These are phyloP conservation scores for Dalbergia cultrata DNA, from an alignment of 306 rosid species.

Conservation along the genomic window DNA sequence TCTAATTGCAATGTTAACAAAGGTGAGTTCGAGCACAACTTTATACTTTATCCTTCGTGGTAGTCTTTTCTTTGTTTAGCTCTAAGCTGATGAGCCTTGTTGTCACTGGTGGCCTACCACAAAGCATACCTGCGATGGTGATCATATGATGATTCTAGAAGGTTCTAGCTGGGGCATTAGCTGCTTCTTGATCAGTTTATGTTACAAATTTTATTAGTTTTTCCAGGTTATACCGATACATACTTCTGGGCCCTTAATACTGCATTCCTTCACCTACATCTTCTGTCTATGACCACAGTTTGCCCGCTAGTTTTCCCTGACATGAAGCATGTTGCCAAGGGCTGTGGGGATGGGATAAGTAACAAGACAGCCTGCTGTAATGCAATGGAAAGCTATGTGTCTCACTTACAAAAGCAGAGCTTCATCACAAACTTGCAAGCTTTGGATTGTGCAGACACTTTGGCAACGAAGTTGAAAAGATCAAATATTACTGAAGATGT, in stretches of 20 bases:
- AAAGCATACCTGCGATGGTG: conserved; percentile 7
- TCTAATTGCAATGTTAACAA: conserved; percentile 92
- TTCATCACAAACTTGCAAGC: conserved; percentile 97
- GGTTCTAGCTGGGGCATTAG: neutral
- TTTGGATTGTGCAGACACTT: conserved; percentile 84
- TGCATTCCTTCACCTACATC: conserved; percentile 30
- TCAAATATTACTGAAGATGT: conserved; percentile 73
- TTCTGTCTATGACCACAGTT: conserved; percentile 58
- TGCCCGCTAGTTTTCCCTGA: conserved; percentile 88
- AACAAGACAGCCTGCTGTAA: conserved; percentile 80
- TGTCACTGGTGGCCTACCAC: conserved; percentile 1
- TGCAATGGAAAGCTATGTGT: conserved; percentile 86
- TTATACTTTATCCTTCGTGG: neutral
- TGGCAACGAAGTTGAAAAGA: conserved; percentile 77
- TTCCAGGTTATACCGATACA: conserved; percentile 39
- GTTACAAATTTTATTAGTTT: neutral
- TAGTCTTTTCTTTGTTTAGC: neutral
- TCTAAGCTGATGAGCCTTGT: conserved; percentile 16
- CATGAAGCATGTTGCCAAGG: conserved; percentile 65
- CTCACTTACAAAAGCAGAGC: conserved; percentile 97
- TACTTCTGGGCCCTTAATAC: conserved; percentile 35
- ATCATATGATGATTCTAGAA: conserved; percentile 12
- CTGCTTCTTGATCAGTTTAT: conserved; percentile 15
- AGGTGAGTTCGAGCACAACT: conserved; percentile 49
- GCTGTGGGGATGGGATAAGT: conserved; percentile 72